These are phyloP conservation scores for Haberlea rhodopensis DNA, from an alignment of 257 asterid genomes.

Conservation along the genomic window DNA sequence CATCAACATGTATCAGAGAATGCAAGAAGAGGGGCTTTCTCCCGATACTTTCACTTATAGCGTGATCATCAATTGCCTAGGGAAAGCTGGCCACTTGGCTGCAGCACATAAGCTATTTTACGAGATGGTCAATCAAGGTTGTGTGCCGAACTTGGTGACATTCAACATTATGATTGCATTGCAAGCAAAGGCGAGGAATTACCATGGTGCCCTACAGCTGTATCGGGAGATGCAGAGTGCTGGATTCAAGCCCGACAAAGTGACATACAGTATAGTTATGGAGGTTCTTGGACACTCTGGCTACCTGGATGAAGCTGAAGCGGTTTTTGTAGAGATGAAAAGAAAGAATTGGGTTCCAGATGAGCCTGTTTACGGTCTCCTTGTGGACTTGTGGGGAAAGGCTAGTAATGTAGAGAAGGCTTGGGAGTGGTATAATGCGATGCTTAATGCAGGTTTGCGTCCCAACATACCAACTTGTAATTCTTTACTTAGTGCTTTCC, in stretches of 20 bases:
- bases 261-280: conserved; percentile 92
- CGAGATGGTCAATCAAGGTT: conserved; percentile 88
- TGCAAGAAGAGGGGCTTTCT: conserved; percentile 94
- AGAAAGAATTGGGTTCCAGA: conserved; percentile 94
- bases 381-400: conserved; percentile 93
- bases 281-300: conserved; percentile 98
- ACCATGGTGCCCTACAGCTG: conserved; percentile 68
- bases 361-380: conserved; percentile 92
- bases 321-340: conserved; percentile 78
- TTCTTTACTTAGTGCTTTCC: conserved; percentile 87
- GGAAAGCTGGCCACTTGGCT: conserved; percentile 89
- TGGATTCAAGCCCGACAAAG: conserved; percentile 92
- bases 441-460: conserved; percentile 73
- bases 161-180: conserved; percentile 90
- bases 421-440: conserved; percentile 80
- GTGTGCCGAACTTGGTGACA: conserved; percentile 83
- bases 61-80: conserved; percentile 91
- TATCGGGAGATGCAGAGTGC: conserved; percentile 90
- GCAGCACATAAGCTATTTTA: conserved; percentile 74
- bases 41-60: conserved; percentile 97
- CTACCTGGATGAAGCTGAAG: conserved; percentile 87
- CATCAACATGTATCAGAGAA: conserved; percentile 74
- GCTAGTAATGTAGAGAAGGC: conserved; percentile 88
- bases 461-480: conserved; percentile 97
- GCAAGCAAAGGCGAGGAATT: conserved; percentile 92